phyloP scores from a whole-genome alignment of 805 yeast species.

The Starmerella riodocensis region DNA sequence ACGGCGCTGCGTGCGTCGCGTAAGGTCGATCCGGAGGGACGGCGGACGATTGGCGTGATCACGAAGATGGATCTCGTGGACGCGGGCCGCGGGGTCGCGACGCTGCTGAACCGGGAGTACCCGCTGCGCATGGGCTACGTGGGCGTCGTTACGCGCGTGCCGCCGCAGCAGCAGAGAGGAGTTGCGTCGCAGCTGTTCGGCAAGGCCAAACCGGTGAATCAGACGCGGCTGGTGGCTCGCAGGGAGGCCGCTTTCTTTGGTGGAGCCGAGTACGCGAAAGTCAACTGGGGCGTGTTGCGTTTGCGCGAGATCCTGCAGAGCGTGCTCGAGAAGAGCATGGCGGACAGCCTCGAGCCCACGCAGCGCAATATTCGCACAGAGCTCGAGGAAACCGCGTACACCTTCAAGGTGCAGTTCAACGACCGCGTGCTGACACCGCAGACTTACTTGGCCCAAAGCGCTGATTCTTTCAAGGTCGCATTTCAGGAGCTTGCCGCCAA shows the following conservation, averaged over 20 bases:
- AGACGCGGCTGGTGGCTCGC: slow-evolving; percentile 35
- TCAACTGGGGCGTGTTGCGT: slow-evolving; percentile 61
- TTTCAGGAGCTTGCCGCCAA: slow-evolving; percentile 75
- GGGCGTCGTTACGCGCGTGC: slow-evolving; percentile 76
- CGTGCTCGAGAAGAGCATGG: slow-evolving; percentile 84
- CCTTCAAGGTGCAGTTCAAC: slow-evolving; percentile 91
- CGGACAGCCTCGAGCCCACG: slow-evolving; percentile 75
- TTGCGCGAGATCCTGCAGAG: slow-evolving; percentile 70
- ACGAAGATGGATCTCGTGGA: slow-evolving; percentile 87
- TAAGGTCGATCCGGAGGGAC: slow-evolving; percentile 82
- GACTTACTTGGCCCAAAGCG: slow-evolving; percentile 81
- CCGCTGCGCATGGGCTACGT: slow-evolving; percentile 95
- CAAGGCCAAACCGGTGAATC: slow-evolving; percentile 36
- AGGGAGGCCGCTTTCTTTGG: slow-evolving; percentile 50
- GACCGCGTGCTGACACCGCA: slow-evolving; percentile 90
- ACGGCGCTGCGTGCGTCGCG: slow-evolving; percentile 87
- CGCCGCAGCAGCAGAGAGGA: slow-evolving; percentile 46
- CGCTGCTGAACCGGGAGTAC: slow-evolving; percentile 65
- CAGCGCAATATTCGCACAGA: slow-evolving; percentile 75
- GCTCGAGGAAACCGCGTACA: slow-evolving; percentile 81
- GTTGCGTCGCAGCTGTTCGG: slow-evolving; percentile 19
- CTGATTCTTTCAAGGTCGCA: slow-evolving; percentile 72
- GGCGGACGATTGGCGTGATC: slow-evolving; percentile 90
- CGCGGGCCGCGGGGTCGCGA: slow-evolving; percentile 53
- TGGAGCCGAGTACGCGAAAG: slow-evolving; percentile 44